These are phyloP conservation scores for Fusarium sp. DNA, from an alignment of 2,329 filamentous ascomycete genomes.

Conservation along the genomic window DNA sequence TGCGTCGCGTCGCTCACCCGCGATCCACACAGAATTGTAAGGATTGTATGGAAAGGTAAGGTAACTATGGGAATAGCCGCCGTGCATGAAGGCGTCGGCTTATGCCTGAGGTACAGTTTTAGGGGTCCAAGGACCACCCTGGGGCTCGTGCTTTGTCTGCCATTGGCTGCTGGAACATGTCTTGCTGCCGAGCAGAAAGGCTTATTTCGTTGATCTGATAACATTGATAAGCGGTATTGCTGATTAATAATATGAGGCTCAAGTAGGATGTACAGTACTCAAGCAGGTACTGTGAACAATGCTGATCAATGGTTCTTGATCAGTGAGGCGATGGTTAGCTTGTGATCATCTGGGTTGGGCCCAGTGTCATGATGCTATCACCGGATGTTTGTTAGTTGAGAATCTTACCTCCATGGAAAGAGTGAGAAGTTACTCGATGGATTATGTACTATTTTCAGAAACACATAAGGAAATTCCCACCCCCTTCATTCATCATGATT, in stretches of 20 bases:
- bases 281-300: background rate
- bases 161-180: conserved; percentile 35
- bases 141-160: conserved; percentile 10
- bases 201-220: conserved; percentile 37
- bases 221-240: conserved; percentile 21
- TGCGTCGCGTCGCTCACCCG: conserved; percentile 40
- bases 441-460: background rate
- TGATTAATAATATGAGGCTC: conserved; percentile 31
- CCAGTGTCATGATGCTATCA: conserved; percentile 14
- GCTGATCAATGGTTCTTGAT: conserved; percentile 17
- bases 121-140: conserved; percentile 40
- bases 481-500: background rate
- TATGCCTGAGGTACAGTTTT: conserved; percentile 34
- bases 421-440: background rate
- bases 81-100: conserved; percentile 35
- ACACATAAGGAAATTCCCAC: background rate
- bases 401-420: background rate
- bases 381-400: background rate
- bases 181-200: conserved; percentile 26
- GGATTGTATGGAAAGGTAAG: conserved; percentile 6
- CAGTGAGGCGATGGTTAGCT: background rate
- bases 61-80: conserved; percentile 38
- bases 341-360: background rate
- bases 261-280: background rate
- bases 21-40: conserved; percentile 34